Percentiles rank a stretch among this genome's conserved stretches.
These are phyloP conservation scores for Candida fluviatilis DNA, from an alignment of 805 yeast genomes.

Conservation along the genomic window DNA sequence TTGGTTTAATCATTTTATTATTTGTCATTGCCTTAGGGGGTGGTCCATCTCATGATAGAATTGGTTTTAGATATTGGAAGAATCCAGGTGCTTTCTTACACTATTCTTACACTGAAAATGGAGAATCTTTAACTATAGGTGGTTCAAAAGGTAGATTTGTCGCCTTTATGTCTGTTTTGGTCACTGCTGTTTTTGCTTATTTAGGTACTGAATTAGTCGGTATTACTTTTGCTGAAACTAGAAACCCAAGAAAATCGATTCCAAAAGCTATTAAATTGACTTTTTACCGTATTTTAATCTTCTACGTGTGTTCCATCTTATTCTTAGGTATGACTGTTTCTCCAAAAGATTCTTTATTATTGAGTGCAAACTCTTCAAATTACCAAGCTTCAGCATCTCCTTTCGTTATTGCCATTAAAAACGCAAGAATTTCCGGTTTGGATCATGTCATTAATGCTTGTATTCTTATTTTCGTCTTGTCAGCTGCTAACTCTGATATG, in stretches of 20 bases:
- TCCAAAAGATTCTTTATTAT: slow-evolving; percentile 47
- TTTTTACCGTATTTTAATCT: slow-evolving; percentile 62
- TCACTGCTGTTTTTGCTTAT: slow-evolving; percentile 65
- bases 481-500: slow-evolving; percentile 78
- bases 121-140: slow-evolving; percentile 29
- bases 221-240: slow-evolving; percentile 70
- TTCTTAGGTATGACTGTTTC: slow-evolving; percentile 68
- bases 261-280: slow-evolving; percentile 71
- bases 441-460: slow-evolving; percentile 78
- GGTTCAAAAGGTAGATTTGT: slow-evolving; percentile 55
- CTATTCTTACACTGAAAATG: slow-evolving; percentile 39
- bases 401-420: slow-evolving; percentile 74
- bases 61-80: slow-evolving; percentile 69
- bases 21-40: slow-evolving; percentile 73
- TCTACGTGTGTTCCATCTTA: slow-evolving; percentile 59
- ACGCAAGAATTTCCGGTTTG: slow-evolving; percentile 58
- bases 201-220: slow-evolving; percentile 70
- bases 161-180: slow-evolving; percentile 58
- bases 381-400: slow-evolving; percentile 74
- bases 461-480: slow-evolving; percentile 70
- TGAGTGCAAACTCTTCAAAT: slow-evolving; percentile 41
- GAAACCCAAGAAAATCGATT: slow-evolving; percentile 59
- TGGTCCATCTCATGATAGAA: slow-evolving; percentile 67
- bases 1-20: slow-evolving; percentile 62
- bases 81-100: slow-evolving; percentile 59